These are phyloP conservation scores for Trifolium subterraneum DNA, from an alignment of 306 rosid species.

Conservation along the genomic window DNA sequence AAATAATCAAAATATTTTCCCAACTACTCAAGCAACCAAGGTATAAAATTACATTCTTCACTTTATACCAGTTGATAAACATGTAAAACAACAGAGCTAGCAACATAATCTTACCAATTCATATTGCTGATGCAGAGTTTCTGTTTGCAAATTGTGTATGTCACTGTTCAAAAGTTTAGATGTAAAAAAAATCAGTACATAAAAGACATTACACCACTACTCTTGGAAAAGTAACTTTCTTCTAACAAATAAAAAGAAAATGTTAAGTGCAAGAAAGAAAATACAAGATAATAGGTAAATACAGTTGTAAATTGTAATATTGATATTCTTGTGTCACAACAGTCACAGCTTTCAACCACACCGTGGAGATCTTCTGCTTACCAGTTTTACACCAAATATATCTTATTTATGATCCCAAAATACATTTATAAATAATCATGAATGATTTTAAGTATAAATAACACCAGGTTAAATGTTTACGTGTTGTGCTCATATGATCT, in stretches of 20 bases:
- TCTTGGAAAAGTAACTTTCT: not conserved
- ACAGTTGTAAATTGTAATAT: not conserved
- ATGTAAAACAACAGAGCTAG: conserved; percentile 21
- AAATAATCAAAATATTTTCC: not conserved
- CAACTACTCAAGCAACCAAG: not conserved
- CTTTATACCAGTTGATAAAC: conserved; percentile 13
- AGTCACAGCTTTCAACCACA: conserved; percentile 16
- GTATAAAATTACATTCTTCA: conserved; percentile 19
- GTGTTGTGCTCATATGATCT: not conserved
- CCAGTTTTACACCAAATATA: conserved; percentile 2
- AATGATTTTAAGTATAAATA: conserved; percentile 32
- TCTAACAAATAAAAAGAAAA: conserved; percentile 8
- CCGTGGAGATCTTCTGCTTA: not conserved
- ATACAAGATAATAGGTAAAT: conserved; percentile 24
- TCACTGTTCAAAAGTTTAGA: conserved; percentile 66
- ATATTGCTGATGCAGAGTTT: conserved; percentile 85
- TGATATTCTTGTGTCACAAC: conserved; percentile 28
- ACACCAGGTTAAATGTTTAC: conserved; percentile 41
- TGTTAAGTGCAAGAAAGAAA: conserved; percentile 4
- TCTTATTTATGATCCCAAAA: conserved; percentile 30
- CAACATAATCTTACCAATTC: conserved; percentile 70
- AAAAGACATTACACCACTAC: conserved; percentile 9
- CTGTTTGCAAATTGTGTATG: conserved; percentile 80
- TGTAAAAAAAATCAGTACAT: conserved; percentile 29
- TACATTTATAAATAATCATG: conserved; percentile 19